Base-by-base conservation (phyloP, 768 basidiomycete genomes). In the Lentinula aciculospora region DNA sequence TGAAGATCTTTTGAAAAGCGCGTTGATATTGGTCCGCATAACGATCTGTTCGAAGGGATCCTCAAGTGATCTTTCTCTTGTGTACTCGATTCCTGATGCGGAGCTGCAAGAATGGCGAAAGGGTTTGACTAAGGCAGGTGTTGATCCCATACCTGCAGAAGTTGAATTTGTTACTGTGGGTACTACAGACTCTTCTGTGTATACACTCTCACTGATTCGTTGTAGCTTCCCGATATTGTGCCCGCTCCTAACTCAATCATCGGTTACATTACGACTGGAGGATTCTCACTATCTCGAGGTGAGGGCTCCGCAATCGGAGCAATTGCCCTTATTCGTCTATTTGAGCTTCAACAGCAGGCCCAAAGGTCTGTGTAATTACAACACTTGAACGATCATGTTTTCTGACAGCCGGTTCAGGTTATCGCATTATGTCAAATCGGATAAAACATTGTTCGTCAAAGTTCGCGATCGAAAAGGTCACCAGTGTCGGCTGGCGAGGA, bases 261-360 rank as follows among this genome's bases (percentile, higher is more conserved):
- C 53, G 95, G 96, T 0, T 91, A 89, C 64, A 78, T 94, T 19
- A 92, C 93, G 0, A 86, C 89, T 2, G 95, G 94, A 0, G 85
- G 85, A 59, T 88, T 81, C 67, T 95, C 94, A 1, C 77, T 98
- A 7, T 78, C 84, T 0, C 80, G 85, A 28, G 95, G 95, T 0
- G 73, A 81, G 58, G 94, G 92, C 0, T 83, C 83, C 63, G 94
- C 83, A 2, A 76, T 97, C 12, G 96, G 86, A 17, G 83, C 86
- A 0, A 71, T 98, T 17, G 74, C 90, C 3, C 66, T 94, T 12
- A 64, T 68, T 27, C 72, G 72, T 55, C 71, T 84, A 34, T 62
- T 87, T 25, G 76, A 80, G 34, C 67, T 88, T 19, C 69, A 75
- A 58, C 74, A 80, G 58, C 87, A 88, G 60, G 67, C 66, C 23